Percentiles rank a stretch among this genome's conserved stretches.
Conservation (phyloP, 192 early-diverging fungal genomes). For the Chytriomyces confervae region DNA sequence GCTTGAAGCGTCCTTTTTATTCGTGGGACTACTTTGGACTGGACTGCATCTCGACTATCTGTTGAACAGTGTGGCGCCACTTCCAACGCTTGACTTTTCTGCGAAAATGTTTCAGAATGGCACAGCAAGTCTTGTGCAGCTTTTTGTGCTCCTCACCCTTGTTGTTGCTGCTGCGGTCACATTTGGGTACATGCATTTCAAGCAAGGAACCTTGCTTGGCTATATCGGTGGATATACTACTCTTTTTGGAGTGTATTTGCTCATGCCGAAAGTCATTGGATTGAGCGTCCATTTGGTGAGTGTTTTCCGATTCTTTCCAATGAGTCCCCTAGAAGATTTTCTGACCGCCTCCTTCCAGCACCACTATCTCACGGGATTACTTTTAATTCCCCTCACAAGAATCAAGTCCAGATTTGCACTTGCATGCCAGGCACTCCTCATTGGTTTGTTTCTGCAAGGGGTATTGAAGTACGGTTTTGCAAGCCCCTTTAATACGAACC, state of each 20-base stretch:
- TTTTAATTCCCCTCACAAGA: not conserved
- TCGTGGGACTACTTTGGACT: slow-evolving; percentile 13
- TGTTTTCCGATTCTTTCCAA: too few species aligned
- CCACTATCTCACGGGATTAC: not conserved
- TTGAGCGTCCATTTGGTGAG: slow-evolving; percentile 33
- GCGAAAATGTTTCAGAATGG: slow-evolving; percentile 40
- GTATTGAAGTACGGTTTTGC: slow-evolving; percentile 43
- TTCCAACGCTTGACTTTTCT: slow-evolving; percentile 38
- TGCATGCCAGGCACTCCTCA: not conserved
- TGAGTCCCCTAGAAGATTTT: too few species aligned
- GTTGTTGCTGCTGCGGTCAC: slow-evolving; percentile 21
- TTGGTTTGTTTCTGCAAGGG: slow-evolving; percentile 27
- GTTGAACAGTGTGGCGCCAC: slow-evolving; percentile 18
- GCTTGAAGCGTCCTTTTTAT: slow-evolving; percentile 29
- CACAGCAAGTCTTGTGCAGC: slow-evolving; percentile 6
- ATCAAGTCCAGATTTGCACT: not conserved
- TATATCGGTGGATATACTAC: slow-evolving; percentile 37
- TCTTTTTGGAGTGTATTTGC: slow-evolving; percentile 31
- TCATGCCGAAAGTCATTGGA: slow-evolving; percentile 32
- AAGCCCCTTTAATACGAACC: slow-evolving; percentile 40
- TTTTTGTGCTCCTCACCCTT: slow-evolving; percentile 23
- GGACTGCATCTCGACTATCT: slow-evolving; percentile 44
- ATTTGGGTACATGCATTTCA: slow-evolving; percentile 35
- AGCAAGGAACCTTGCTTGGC: slow-evolving; percentile 34
- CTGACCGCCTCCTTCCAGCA: not conserved